These are phyloP conservation scores for Neofusicoccum parvum DNA, from an alignment of 2,329 filamentous ascomycete species.

Conservation along the genomic window DNA sequence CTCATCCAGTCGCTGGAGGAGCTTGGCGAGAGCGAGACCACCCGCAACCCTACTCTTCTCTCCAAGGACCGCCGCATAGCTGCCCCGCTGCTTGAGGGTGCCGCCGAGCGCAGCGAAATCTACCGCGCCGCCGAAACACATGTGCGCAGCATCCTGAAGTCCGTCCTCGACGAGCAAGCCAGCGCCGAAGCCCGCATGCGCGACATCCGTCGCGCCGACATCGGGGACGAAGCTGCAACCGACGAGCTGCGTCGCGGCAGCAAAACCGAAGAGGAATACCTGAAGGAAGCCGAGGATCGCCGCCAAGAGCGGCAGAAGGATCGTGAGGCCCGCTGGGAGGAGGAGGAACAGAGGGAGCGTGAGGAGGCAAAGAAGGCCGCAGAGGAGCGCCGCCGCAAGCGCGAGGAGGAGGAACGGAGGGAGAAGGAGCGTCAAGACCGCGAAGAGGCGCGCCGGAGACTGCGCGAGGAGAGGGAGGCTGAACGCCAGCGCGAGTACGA, in stretches of 20 bases:
- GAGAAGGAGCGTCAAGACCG: slow-evolving; percentile 38
- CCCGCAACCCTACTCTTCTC: slow-evolving; percentile 72
- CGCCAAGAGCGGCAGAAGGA: slow-evolving; percentile 63
- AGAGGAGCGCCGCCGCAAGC: slow-evolving; percentile 53
- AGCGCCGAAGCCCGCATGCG: slow-evolving; percentile 69
- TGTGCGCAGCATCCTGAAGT: slow-evolving; percentile 68
- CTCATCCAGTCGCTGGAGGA: slow-evolving; percentile 68
- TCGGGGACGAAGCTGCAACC: slow-evolving; percentile 69
- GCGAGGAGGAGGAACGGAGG: slow-evolving; percentile 46
- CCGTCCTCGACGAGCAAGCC: slow-evolving; percentile 55
- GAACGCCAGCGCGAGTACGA: slow-evolving; percentile 49
- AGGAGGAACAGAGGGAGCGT: slow-evolving; percentile 53
- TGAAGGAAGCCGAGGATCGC: slow-evolving; percentile 64
- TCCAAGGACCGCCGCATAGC: slow-evolving; percentile 74
- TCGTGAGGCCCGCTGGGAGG: slow-evolving; percentile 61
- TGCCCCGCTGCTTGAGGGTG: slow-evolving; percentile 74
- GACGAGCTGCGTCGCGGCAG: slow-evolving; percentile 66
- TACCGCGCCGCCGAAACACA: slow-evolving; percentile 72
- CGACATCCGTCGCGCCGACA: slow-evolving; percentile 65
- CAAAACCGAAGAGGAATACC: slow-evolving; percentile 76
- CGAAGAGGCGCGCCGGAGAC: slow-evolving; percentile 41
- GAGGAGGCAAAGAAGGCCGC: slow-evolving; percentile 61
- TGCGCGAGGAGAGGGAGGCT: slow-evolving; percentile 48
- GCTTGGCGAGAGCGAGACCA: slow-evolving; percentile 73
- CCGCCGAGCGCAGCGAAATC: slow-evolving; percentile 73